phyloP scores from a whole-genome alignment of 768 basidiomycete species.

The Hericium coralloides region DNA sequence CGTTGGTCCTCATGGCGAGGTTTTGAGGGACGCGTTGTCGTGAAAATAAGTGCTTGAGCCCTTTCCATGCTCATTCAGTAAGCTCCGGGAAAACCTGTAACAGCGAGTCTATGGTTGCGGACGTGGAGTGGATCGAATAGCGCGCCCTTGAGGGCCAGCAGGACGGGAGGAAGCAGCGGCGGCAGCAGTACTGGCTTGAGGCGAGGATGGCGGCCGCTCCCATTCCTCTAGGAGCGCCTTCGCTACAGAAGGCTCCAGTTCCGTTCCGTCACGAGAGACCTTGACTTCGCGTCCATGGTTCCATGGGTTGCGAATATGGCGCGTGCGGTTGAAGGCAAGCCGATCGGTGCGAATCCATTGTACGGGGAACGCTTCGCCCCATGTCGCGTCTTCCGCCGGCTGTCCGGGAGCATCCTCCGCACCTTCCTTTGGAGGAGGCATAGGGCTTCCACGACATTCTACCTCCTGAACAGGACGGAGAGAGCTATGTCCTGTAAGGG shows the following conservation, averaged over 20 bases:
- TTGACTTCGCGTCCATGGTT: constrained; percentile 79
- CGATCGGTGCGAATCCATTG: constrained; percentile 71
- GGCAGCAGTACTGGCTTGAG: constrained; percentile 4
- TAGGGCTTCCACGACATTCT: background rate
- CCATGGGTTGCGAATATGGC: constrained; percentile 87
- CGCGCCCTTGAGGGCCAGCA: constrained; percentile 2
- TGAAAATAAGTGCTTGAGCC: background rate
- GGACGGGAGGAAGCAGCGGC: constrained; percentile 3
- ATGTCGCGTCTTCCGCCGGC: constrained; percentile 23
- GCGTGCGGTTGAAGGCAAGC: constrained; percentile 67
- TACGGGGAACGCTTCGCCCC: constrained; percentile 77
- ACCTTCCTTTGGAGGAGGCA: background rate
- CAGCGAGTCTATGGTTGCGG: background rate
- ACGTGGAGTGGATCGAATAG: background rate
- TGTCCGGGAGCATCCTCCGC: background rate
- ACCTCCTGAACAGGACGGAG: constrained; percentile 3
- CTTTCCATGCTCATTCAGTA: background rate
- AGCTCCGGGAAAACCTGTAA: too few species aligned
- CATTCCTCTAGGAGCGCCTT: constrained; percentile 63
- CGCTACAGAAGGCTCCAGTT: constrained; percentile 76
- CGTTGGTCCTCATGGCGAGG: constrained; percentile 2
- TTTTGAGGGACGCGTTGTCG: constrained; percentile 1
- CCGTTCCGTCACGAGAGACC: constrained; percentile 85
- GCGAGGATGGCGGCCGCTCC: constrained; percentile 28
- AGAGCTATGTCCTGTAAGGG: background rate